phyloP scores from a whole-genome alignment of 345 rosid species.

The Eutrema japonicum region DNA sequence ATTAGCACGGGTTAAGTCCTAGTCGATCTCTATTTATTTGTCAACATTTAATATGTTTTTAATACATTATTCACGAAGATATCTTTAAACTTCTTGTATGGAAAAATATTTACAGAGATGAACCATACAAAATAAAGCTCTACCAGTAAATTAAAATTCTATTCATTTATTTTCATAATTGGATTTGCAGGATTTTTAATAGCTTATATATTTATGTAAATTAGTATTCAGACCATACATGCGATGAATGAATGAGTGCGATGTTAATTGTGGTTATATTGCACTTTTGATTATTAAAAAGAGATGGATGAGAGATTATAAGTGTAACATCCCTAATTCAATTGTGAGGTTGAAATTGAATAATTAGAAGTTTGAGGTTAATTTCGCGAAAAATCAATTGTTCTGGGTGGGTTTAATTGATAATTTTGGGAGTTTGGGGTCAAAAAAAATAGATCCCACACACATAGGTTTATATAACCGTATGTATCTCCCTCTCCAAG shows the following conservation, averaged over 20 bases:
- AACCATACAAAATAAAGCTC: not conserved
- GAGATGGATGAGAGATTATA: conserved; percentile 2
- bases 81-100: not conserved
- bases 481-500: too few relatives aligned
- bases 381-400: too few relatives aligned
- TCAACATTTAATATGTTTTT: not conserved
- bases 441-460: too few relatives aligned
- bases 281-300: conserved; percentile 10
- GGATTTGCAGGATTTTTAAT: not conserved
- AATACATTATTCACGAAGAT: not conserved
- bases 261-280: conserved; percentile 10
- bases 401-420: too few relatives aligned
- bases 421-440: too few relatives aligned
- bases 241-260: conserved; percentile 16
- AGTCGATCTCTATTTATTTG: not conserved
- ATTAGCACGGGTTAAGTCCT: too few relatives aligned
- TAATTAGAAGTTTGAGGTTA: too few relatives aligned
- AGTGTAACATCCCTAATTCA: too few relatives aligned
- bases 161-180: not conserved
- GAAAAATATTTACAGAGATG: not conserved
- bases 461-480: too few relatives aligned
- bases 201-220: not conserved
- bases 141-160: not conserved
- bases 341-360: too few relatives aligned
- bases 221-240: conserved; percentile 10